Evolutionary conservation across 306 rosid genomes (phyloP), one percentile per base, ranked within the genome.

Genomic region (Sechiopsis laciniata): DNA sequence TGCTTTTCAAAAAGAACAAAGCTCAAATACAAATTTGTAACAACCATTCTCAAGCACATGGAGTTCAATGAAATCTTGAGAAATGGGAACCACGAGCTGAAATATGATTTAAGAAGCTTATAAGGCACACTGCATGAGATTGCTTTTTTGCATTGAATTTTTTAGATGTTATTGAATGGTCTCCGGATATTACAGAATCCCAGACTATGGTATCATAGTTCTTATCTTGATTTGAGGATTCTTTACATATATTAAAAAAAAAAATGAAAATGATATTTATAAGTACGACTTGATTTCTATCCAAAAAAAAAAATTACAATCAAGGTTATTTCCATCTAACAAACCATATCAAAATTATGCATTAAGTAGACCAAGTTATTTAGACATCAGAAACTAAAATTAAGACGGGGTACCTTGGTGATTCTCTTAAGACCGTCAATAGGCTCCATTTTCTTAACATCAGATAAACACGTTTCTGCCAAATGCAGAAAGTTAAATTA

Each of bases 381-480:
- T 10, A 48, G 0, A 22, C 53, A 35, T 63, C 32, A 6, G 21
- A 68, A 24, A 15, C 8, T 9, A 20, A 68, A 24, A 15, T 6
- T 9, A 20, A 37, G 78, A 42, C 50, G 45, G 75, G 57, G 45
- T 76, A 94, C 99, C 99, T 84, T 94, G 58, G 85, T 89, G 82
- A 94, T 86, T 87, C 99, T 85, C 80, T 81, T 82, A 80, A 91
- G 68, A 26, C 99, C 99, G 79, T 94, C 99, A 84, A 94, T 94
- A 59, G 99, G 99, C 81, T 94, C 96, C 99, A 94, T 94, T 77
- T 79, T 86, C 86, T 94, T 94, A 75, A 94, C 85, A 85, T 94
- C 99, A 79, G 95, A 91, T 75, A 94, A 85, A 87, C 99, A 94
- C 50, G 99, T 94, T 87, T 94, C 99, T 94, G 94, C 72, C 75